Evolutionary conservation across 495 filamentous ascomycete genomes (phyloP), one percentile per base, ranked within the genome.

Genomic region (Pyrenopolyporus hunteri): DNA sequence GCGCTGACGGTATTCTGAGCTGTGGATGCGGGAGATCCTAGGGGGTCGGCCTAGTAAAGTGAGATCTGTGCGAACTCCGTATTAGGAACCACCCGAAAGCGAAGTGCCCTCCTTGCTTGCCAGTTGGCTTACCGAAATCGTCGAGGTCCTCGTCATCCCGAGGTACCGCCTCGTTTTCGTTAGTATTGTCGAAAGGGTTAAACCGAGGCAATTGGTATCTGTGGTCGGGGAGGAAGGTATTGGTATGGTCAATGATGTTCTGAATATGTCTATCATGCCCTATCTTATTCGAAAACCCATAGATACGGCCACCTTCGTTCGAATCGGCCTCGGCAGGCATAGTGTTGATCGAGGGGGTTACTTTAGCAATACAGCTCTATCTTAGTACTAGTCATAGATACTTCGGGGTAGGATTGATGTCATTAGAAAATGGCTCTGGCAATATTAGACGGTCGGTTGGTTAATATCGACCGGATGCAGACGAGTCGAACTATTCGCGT

Each of bases 111-210:
- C 7, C 46, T 37, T 17, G 20, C 11, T 29, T 45, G 25, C 47
- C 16, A 36, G n/a, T n/a, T n/a, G n/a, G 16, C 71, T 57, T 55
- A 75, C 74, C 73, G 36, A 75, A 75, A 36, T 75, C 66, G 31
- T 76, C 74, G 6, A 73, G 48, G 0, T 53, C 66, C 20, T 50
- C 36, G 13, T 63, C 55, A 42, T 47, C 50, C 25, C 33, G 28
- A n/a, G 17, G 28, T 13, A 11, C 19, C 16, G 11, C 17, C 0
- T 42, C 20, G 43, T 54, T 22, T 7, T 14, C 29, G 22, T 11
- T 31, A 6, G 20, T 17, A 20, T 31, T 26, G 10, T 16, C 13
- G 0, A 16, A 16, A 28, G 47, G n/a, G 2, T 28, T 26, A 16
- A 61, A 46, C 14, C 13, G 33, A 20, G 59, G 22, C 10, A 59